Evolutionary conservation across 2,329 filamentous ascomycete genomes (phyloP).

Genomic region (Diplodia seriata): DNA sequence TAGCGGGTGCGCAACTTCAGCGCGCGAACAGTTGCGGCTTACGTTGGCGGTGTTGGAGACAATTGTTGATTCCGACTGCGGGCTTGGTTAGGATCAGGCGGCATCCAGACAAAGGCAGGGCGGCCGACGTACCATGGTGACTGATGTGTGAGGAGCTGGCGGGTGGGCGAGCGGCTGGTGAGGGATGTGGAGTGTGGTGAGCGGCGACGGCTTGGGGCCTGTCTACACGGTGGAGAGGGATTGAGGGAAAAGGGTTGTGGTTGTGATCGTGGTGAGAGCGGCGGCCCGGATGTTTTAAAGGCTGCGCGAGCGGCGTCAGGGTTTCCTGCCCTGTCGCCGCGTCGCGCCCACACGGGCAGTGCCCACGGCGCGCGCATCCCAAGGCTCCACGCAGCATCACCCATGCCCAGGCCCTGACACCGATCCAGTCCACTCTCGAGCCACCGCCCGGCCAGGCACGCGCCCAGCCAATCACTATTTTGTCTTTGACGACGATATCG

Average conservation of each 20-base stretch:
- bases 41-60: conserved; percentile 59
- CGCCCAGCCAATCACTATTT: conserved; percentile 27
- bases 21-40: conserved; percentile 38
- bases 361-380: conserved; percentile 23
- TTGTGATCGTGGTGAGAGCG: conserved; percentile 23
- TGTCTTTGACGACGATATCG: conserved; percentile 29
- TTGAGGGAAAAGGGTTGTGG: conserved; percentile 7
- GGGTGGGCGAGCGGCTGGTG: conserved; percentile 3
- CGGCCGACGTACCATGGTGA: conserved; percentile 33
- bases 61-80: conserved; percentile 50
- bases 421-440: conserved; percentile 29
- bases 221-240: conserved; percentile 12
- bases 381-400: conserved; percentile 23
- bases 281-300: conserved; percentile 34
- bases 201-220: conserved; percentile 22
- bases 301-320: conserved; percentile 32
- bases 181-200: conserved; percentile 15
- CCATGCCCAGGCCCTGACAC: conserved; percentile 24
- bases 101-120: not conserved
- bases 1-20: conserved; percentile 27
- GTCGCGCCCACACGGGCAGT: conserved; percentile 22
- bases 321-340: conserved; percentile 22
- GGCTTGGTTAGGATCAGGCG: conserved; percentile 19
- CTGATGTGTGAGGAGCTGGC: conserved; percentile 32
- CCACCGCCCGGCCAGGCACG: conserved; percentile 29